A percentile compares a stretch with the other conserved stretches of the same genome.
Evolutionary conservation across 192 early-diverging fungal genomes (phyloP).

Genomic region (Coemansia sp.): DNA sequence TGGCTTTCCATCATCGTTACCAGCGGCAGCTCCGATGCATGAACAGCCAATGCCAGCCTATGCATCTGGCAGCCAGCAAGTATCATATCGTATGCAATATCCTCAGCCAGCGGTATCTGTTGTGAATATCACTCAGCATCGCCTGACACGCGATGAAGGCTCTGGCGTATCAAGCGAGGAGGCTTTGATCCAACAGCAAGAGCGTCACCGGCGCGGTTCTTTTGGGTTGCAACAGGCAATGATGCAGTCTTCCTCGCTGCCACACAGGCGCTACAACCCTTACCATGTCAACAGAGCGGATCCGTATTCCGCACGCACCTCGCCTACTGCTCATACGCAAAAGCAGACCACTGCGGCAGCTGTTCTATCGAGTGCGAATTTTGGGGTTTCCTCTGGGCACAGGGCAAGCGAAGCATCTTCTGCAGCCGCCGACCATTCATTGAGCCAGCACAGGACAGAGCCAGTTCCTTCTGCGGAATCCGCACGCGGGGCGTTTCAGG

Average conservation of each 20-base stretch:
- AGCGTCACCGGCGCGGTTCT: constrained; percentile 2
- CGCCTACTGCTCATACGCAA: neutral
- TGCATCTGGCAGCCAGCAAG: neutral
- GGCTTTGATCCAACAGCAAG: neutral
- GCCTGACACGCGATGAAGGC: neutral
- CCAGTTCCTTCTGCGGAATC: neutral
- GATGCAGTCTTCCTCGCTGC: neutral
- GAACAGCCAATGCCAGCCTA: neutral
- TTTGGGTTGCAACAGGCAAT: neutral
- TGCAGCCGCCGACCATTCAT: neutral
- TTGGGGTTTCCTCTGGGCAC: neutral
- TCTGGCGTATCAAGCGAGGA: neutral
- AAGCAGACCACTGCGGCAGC: neutral
- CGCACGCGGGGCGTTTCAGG: neutral
- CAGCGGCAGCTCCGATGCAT: neutral
- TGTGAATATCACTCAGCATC: neutral
- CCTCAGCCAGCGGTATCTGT: neutral
- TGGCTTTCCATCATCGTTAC: neutral
- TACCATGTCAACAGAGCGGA: neutral
- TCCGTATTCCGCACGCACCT: constrained; percentile 3
- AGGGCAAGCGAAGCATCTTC: neutral
- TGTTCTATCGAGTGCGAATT: neutral
- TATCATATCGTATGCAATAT: neutral
- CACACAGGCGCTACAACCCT: neutral
- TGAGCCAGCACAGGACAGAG: neutral